Percentiles rank a stretch among this genome's conserved stretches.
Evolutionary conservation across 1,139 yeast species (phyloP).

Genomic region (Hyphopichia fennica): DNA sequence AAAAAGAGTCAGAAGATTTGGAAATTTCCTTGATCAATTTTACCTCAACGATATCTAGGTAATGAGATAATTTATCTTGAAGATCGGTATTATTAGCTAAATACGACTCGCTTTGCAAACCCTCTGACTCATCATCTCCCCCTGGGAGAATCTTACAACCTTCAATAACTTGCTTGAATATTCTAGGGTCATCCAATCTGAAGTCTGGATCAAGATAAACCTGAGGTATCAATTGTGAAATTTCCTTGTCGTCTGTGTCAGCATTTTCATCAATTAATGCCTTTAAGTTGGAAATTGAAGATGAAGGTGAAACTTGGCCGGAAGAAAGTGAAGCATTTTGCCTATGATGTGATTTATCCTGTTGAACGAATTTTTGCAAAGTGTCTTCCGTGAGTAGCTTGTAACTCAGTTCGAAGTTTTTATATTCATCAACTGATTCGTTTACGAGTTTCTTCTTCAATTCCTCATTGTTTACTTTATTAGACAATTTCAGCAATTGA

Average conservation of each 20-base stretch:
- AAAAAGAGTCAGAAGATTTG: slow-evolving; percentile 79
- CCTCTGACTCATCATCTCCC: slow-evolving; percentile 14
- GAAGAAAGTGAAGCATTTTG: slow-evolving; percentile 4
- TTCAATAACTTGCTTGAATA: slow-evolving; percentile 72
- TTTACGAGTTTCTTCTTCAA: slow-evolving; percentile 47
- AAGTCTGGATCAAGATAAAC: slow-evolving; percentile 70
- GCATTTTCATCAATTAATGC: slow-evolving; percentile 5
- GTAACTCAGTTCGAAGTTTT: slow-evolving; percentile 50
- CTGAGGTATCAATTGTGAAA: slow-evolving; percentile 53
- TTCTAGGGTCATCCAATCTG: slow-evolving; percentile 83
- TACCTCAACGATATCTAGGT: slow-evolving; percentile 82
- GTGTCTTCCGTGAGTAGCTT: slow-evolving; percentile 50
- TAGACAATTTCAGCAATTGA: slow-evolving; percentile 57
- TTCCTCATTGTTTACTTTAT: slow-evolving; percentile 49
- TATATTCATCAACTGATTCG: slow-evolving; percentile 54
- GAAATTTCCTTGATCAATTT: slow-evolving; percentile 82
- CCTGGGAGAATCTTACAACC: slow-evolving; percentile 41
- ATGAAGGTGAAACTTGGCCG: slow-evolving; percentile 13
- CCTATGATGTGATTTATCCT: slow-evolving; percentile 11
- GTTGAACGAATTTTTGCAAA: slow-evolving; percentile 40
- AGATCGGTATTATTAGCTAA: slow-evolving; percentile 50
- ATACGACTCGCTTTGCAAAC: slow-evolving; percentile 5
- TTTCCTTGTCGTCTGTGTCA: slow-evolving; percentile 11
- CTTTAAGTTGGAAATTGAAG: slow-evolving; percentile 12
- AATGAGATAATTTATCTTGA: slow-evolving; percentile 81